These are phyloP conservation scores for Ustilago shanxiensis DNA, from an alignment of 1,284 basidiomycete genomes.

Conservation along the genomic window DNA sequence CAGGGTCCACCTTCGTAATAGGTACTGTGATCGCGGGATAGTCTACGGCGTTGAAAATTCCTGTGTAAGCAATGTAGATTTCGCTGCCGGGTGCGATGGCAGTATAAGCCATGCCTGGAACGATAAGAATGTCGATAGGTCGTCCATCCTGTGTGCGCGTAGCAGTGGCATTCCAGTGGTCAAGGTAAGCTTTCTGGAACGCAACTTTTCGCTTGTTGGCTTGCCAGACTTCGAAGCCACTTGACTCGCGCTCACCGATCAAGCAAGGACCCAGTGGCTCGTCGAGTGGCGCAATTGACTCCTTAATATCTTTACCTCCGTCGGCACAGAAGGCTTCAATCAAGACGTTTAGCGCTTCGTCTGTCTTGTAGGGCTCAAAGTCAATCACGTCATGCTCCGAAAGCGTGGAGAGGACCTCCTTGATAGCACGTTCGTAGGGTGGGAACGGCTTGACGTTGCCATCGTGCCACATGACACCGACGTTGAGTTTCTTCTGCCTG, in stretches of 20 bases:
- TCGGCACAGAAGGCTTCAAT: conserved; percentile 57
- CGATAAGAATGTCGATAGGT: conserved; percentile 76
- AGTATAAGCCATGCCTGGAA: conserved; percentile 74
- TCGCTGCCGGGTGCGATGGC: conserved; percentile 74
- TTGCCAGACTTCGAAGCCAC: conserved; percentile 76
- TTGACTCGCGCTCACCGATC: conserved; percentile 34
- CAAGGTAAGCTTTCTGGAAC: conserved; percentile 74
- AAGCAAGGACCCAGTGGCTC: conserved; percentile 55
- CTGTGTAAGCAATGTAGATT: conserved; percentile 65
- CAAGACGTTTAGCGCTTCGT: conserved; percentile 63
- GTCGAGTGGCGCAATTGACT: conserved; percentile 49
- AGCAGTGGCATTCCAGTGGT: conserved; percentile 75
- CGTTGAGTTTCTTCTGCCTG: conserved; percentile 41
- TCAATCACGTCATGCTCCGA: conserved; percentile 58
- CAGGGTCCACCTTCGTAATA: conserved; percentile 69
- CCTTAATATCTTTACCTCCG: conserved; percentile 59
- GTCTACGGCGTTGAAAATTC: conserved; percentile 78
- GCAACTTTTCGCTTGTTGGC: conserved; percentile 69
- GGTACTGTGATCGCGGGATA: conserved; percentile 79
- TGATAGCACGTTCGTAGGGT: conserved; percentile 70
- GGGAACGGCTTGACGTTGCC: conserved; percentile 70
- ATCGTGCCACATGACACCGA: conserved; percentile 71
- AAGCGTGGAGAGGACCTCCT: conserved; percentile 59
- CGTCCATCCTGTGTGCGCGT: conserved; percentile 73
- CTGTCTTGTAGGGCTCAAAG: conserved; percentile 46